Conservation (phyloP, 129 eudicot genomes). For the Gnaphalium uliginosum region DNA sequence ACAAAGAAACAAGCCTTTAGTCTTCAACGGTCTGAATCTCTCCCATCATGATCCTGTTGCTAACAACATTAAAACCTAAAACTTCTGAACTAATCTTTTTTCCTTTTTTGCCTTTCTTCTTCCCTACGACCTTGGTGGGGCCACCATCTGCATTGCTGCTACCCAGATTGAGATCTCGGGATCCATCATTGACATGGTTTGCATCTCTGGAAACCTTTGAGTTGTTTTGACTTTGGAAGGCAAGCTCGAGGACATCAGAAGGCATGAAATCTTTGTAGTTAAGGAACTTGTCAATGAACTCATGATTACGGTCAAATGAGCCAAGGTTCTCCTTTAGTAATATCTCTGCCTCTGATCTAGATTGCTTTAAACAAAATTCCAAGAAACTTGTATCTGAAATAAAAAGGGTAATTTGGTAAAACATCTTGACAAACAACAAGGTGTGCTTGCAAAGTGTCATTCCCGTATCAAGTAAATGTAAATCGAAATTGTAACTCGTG, state of each 20-base stretch:
- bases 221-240: slow-evolving; percentile 68
- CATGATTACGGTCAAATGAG: slow-evolving; percentile 66
- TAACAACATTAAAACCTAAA: slow-evolving; percentile 91
- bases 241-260: slow-evolving; percentile 67
- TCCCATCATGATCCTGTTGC: slow-evolving; percentile 99
- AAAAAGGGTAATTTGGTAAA: not conserved
- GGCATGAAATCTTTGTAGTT: slow-evolving; percentile 85
- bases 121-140: slow-evolving; percentile 54
- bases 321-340: slow-evolving; percentile 84
- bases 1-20: slow-evolving; percentile 6
- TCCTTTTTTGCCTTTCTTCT: slow-evolving; percentile 89
- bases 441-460: not conserved
- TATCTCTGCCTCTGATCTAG: slow-evolving; percentile 83
- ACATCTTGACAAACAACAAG: not conserved
- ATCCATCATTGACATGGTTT: slow-evolving; percentile 37
- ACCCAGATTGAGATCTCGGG: slow-evolving; percentile 30
- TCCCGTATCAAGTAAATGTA: not conserved
- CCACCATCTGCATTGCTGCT: slow-evolving; percentile 49
- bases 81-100: slow-evolving; percentile 80
- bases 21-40: slow-evolving; percentile 88
- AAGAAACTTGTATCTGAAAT: slow-evolving; percentile 79
- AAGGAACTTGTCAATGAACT: slow-evolving; percentile 81
- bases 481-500: not conserved
- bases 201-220: slow-evolving; percentile 45
- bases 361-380: slow-evolving; percentile 83